Percentiles rank a stretch among this genome's conserved stretches.
Conservation (phyloP, 306 rosid genomes). For the Castanopsis chinensis region DNA sequence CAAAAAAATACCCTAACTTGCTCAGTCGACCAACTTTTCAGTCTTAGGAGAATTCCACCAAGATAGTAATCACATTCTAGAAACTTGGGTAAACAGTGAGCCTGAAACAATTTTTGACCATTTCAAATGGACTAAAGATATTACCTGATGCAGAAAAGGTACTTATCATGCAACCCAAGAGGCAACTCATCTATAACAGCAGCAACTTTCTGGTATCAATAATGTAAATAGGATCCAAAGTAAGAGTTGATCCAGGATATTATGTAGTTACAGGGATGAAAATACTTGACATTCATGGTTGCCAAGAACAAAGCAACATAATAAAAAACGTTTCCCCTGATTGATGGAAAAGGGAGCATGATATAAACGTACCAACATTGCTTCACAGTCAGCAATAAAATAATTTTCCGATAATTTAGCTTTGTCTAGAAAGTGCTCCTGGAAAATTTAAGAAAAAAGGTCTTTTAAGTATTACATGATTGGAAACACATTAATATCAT, state of each 20-base stretch:
- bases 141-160: conserved; percentile 84
- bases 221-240: conserved; percentile 33
- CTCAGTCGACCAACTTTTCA: conserved; percentile 16
- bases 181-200: conserved; percentile 75
- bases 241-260: conserved; percentile 9
- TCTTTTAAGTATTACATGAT: not conserved
- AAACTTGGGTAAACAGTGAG: not conserved
- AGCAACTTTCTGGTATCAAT: conserved; percentile 70
- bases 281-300: not conserved
- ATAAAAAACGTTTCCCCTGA: conserved; percentile 2
- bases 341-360: conserved; percentile 13
- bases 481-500: conserved; percentile 10
- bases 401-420: conserved; percentile 78
- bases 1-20: conserved; percentile 4
- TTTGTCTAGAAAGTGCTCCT: conserved; percentile 84
- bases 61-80: conserved; percentile 9
- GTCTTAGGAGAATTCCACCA: conserved; percentile 5
- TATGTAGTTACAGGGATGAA: conserved; percentile 18
- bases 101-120: not conserved
- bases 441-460: conserved; percentile 24
- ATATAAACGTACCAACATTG: conserved; percentile 61
- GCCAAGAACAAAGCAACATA: conserved; percentile 20
- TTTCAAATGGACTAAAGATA: conserved; percentile 19
- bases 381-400: conserved; percentile 79
- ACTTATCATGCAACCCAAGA: conserved; percentile 75